Evolutionary conservation across 2,329 filamentous ascomycete species (phyloP), one percentile per base, ranked within the genome.

Genomic region (Xylaria hypoxylon): DNA sequence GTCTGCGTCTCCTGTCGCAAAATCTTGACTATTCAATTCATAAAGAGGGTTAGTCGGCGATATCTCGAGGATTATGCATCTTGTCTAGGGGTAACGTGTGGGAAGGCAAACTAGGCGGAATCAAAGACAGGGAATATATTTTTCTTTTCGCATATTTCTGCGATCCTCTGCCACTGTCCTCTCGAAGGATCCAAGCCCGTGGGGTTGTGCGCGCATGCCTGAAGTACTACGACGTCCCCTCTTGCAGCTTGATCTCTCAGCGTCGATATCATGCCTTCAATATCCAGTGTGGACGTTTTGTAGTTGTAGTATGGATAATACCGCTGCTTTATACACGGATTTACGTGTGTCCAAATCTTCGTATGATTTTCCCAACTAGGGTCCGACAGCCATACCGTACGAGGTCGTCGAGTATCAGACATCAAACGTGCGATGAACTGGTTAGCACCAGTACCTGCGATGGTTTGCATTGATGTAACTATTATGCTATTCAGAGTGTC

Each of bases 191-290:
- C 79, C 1, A 77, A 52, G 7, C 80, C 80, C 0, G 79, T 80
- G 1, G 79, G 79, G 50, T 81, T 81, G 58, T 81, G 80, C 22
- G 77, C 77, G 52, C 77, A 80, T 3, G 76, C 77, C 44, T 81
- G 79, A 5, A 81, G 70, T 5, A 81, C 56, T n/a, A 80, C 63
- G 15, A 79, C 72, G 48, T 79, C 77, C 13, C 75, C 75, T 5
- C 65, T 31, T 10, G 66, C 50, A 1, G 78, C 73, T 3, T 74
- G 63, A 5, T 33, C 42, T 6, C 71, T 64, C 11, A 81, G 68
- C 0, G 71, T 70, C 0, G 45, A 28, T 3, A 73, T 65, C 72
- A 79, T 75, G 40, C 69, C 74, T 2, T 71, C 68, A 48, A 80
- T 77, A 67, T 80, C 71, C 3, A 80, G 48, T 1, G 68, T 64